These are phyloP conservation scores for Fraxinus angustifolia DNA, from an alignment of 305 asterid species.

Conservation along the genomic window DNA sequence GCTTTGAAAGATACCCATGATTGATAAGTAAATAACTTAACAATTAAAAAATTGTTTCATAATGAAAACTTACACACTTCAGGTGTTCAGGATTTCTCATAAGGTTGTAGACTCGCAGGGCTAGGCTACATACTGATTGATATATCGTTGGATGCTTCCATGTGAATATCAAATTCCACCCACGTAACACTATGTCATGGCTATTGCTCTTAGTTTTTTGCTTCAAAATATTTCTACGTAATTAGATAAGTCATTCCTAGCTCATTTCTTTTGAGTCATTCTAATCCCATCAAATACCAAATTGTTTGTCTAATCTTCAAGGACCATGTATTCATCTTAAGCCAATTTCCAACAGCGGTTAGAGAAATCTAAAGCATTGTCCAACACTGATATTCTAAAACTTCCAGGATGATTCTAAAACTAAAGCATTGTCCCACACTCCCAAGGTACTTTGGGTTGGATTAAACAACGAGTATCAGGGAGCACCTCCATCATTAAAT, in stretches of 20 bases:
- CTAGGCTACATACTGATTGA: background rate
- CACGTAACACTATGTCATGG: background rate
- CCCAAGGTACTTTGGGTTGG: background rate
- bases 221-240: background rate
- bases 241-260: background rate
- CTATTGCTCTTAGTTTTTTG: background rate
- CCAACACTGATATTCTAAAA: background rate
- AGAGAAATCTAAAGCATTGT: background rate
- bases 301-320: background rate
- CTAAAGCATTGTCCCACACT: background rate
- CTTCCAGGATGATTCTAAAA: background rate
- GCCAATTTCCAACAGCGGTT: background rate
- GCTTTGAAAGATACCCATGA: background rate
- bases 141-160: background rate
- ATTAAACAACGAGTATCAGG: background rate
- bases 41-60: background rate
- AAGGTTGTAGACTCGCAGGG: background rate
- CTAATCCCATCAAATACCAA: background rate
- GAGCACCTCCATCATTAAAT: background rate
- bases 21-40: background rate
- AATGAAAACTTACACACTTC: background rate
- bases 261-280: background rate
- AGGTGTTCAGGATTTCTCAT: background rate
- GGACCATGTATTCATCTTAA: background rate
- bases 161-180: background rate